Base-by-base conservation (phyloP, 441 rosid genomes). In the Erodium trifolium region DNA sequence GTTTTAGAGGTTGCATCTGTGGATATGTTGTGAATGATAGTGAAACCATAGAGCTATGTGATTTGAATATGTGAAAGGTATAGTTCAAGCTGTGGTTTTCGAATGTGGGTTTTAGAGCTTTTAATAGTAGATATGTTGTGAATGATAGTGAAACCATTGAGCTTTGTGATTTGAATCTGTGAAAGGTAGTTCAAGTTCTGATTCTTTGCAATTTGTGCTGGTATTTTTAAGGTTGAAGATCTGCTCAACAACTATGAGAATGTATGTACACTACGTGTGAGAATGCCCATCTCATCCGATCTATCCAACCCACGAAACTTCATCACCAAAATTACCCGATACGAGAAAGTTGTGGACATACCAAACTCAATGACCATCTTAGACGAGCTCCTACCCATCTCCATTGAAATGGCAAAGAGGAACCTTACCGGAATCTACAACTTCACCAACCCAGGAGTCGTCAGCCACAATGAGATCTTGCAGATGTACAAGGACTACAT, bases 361-460 rank as follows among this genome's bases (percentile, higher is more conserved):
- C 98, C 96, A 13, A 92, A 92, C 82, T 90, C 96, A 0, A 92
- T 92, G 98, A 90, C 98, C 1, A 87, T 92, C 65, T 83, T 92
- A 71, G 92, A 92, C 53, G 98, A 92, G 53, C 53, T 47, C 53
- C 27, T 23, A 23, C 27, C 27, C 27, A 23, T 23, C 27, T 23
- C 27, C 27, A 23, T 23, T 23, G 27, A 92, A 75, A 92, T 92
- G 98, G 98, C 96, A 0, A 90, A 88, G 87, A 85, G 96, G 75
- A 88, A 88, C 83, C 91, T 90, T 66, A 90, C 92, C 12, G 98
- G 98, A 67, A 92, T 88, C 70, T 92, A 86, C 85, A 90, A 90
- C 80, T 92, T 90, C 67, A 90, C 98, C 0, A 92, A 90, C 69
- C 98, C 96, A 0, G 96, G 95, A 0, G 96, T 90, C 11, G 96